A percentile compares a stretch with the other conserved stretches of the same genome.
These are phyloP conservation scores for Voacanga thouarsii DNA, from an alignment of 257 asterid genomes.

Conservation along the genomic window DNA sequence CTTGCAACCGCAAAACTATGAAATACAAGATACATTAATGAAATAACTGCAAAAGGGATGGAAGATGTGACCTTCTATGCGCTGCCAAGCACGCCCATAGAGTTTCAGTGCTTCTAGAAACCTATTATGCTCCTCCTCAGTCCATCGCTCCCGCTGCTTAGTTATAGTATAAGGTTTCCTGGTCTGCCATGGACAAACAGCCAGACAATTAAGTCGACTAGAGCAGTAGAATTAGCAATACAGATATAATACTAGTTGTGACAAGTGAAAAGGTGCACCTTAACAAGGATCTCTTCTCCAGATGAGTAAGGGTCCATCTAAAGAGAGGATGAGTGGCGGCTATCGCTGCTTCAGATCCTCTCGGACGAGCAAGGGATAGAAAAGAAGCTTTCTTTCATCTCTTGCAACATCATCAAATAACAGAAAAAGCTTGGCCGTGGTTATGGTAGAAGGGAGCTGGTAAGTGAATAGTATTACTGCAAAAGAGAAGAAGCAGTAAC, in stretches of 20 bases:
- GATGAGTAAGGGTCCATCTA: constrained; percentile 83
- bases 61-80: constrained; percentile 70
- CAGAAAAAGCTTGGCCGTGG: constrained; percentile 42
- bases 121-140: constrained; percentile 94
- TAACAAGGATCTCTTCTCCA: constrained; percentile 76
- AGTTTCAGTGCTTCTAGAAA: constrained; percentile 92
- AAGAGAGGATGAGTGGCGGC: constrained; percentile 28
- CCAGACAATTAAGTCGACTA: constrained; percentile 6
- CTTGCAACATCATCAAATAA: constrained; percentile 32
- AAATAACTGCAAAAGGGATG: neutral
- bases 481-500: constrained; percentile 48
- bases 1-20: neutral
- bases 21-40: neutral
- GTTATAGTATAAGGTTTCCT: constrained; percentile 96
- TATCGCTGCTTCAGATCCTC: constrained; percentile 48
- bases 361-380: constrained; percentile 29
- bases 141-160: constrained; percentile 98
- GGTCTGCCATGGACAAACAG: constrained; percentile 41
- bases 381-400: constrained; percentile 38
- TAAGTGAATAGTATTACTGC: constrained; percentile 60
- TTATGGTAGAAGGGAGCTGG: constrained; percentile 41
- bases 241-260: neutral
- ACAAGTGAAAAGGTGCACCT: constrained; percentile 39
- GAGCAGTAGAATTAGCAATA: neutral
- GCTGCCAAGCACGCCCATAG: constrained; percentile 99